Evolutionary conservation across 352 stramenopile genomes (phyloP), one percentile per base, ranked within the genome.

Genomic region (Pythium chondricola): DNA sequence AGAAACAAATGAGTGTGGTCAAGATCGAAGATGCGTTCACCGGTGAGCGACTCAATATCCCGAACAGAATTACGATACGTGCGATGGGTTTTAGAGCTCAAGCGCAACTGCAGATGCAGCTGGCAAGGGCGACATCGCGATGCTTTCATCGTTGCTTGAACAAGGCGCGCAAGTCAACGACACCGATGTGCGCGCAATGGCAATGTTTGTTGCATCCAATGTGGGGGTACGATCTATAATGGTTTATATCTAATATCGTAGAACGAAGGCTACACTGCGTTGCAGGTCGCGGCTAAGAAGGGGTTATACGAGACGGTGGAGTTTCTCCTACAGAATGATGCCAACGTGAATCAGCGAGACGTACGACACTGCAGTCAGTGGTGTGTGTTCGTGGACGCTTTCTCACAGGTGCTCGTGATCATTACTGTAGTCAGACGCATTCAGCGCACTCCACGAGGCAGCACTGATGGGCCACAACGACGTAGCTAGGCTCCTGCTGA

Each of bases 1-100:
- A 24, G 32, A 13, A 22, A 30, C 27, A 21, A 4, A 83, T 83
- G 74, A 76, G 56, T 18, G 55, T 77, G 22, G 44, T 75, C 35
- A 80, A 72, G 61, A 77, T 80, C 20, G 74, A 85, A 41, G 74
- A 85, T 31, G 56, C 80, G 20, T 78, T 88, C 56, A 85, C 74
- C 43, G 67, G 74, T 83, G 33, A 1, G 30, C 8, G 45, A 33
- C 36, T 22, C 17, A 41, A 7, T 24, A 9, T 20, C 5, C 22
- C 48, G 41, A 14, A 49, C 20, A 22, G n/a, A 17, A 7, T 14
- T 27, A 31, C 18, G 11, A 20, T 6, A 43, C 32, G 10, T 24
- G 3, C 2, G 35, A 11, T 40, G 11, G 16, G 3, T 46, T 32
- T 4, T 20, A 24, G n/a, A n/a, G n/a, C n/a, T n/a, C n/a, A n/a